Evolutionary conservation across 2,329 filamentous ascomycete species (phyloP).

Genomic region (Fusarium sublunatum): DNA sequence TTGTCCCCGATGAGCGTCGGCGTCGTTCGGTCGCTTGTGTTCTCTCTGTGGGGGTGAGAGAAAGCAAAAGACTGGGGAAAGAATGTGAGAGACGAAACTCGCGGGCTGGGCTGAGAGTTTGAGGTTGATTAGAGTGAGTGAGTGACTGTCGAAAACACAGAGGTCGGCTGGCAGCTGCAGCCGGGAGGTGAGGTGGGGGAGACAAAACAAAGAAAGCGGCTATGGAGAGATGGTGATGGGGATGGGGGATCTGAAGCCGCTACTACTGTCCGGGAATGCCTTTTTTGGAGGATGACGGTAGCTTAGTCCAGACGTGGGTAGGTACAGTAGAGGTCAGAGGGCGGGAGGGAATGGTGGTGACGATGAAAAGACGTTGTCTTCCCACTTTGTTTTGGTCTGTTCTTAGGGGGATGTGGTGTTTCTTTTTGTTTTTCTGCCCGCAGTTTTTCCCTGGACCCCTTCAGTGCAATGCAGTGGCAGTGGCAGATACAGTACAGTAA

Average conservation of each 20-base stretch:
- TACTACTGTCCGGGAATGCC: conserved; percentile 5
- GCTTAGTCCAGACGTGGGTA: too few relatives aligned
- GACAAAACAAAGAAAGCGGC: conserved; percentile 37
- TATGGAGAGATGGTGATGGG: conserved; percentile 30
- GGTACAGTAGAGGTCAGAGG: background rate
- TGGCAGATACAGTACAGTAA: background rate
- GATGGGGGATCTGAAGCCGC: conserved; percentile 31
- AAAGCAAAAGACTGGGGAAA: conserved; percentile 3
- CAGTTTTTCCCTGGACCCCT: conserved; percentile 24
- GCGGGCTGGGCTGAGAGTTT: conserved; percentile 20
- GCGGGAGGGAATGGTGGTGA: conserved; percentile 14
- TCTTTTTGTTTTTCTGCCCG: conserved; percentile 5
- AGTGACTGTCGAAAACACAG: conserved; percentile 27
- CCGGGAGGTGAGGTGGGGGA: conserved; percentile 19
- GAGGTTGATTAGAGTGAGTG: conserved; percentile 26
- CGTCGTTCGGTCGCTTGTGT: conserved; percentile 27
- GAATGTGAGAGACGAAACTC: conserved; percentile 22
- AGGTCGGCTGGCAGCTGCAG: conserved; percentile 33
- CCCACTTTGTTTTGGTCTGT: conserved; percentile 9
- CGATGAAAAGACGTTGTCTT: conserved; percentile 27
- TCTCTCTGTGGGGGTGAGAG: conserved; percentile 7
- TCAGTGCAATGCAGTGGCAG: conserved; percentile 23
- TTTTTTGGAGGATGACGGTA: too few relatives aligned
- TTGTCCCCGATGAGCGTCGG: conserved; percentile 23
- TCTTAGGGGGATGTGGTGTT: background rate